phyloP scores from a whole-genome alignment of 352 stramenopile species.

The Phytophthora nicotianae region DNA sequence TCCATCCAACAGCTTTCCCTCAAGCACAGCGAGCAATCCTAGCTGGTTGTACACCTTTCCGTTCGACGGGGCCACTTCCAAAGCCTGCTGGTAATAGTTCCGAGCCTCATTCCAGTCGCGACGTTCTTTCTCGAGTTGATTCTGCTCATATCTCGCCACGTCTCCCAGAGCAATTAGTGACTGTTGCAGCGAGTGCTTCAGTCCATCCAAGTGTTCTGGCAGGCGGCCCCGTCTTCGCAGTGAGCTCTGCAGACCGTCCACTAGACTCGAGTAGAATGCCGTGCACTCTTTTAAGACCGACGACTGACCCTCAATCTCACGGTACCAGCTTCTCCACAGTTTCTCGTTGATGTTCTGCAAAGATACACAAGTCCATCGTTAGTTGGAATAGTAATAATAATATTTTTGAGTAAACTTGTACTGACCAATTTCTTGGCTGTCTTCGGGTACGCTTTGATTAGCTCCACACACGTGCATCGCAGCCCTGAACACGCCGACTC shows the following conservation, averaged over 20 bases:
- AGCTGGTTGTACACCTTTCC: conserved; percentile 72
- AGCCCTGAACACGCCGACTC: conserved; percentile 19
- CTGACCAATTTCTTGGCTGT: conserved; percentile 43
- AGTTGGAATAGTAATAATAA: background rate
- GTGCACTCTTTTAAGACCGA: conserved; percentile 18
- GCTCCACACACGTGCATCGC: conserved; percentile 40
- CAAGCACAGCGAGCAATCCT: conserved; percentile 45
- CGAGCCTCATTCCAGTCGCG: conserved; percentile 37
- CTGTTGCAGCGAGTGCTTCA: conserved; percentile 45
- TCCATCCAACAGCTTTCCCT: conserved; percentile 38
- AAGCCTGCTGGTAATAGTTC: conserved; percentile 44
- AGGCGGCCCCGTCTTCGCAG: conserved; percentile 9
- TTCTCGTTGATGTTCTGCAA: conserved; percentile 54
- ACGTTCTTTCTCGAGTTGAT: conserved; percentile 11
- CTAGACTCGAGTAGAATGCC: conserved; percentile 38
- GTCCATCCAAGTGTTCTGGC: conserved; percentile 22
- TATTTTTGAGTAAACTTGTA: background rate
- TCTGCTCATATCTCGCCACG: conserved; percentile 49
- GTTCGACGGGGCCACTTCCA: conserved; percentile 44
- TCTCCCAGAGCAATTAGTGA: conserved; percentile 58
- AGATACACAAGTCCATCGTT: conserved; percentile 1
- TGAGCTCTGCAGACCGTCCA: conserved; percentile 19
- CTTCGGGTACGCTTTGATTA: conserved; percentile 43
- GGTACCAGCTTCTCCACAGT: conserved; percentile 75
- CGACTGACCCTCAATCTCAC: conserved; percentile 46